Percentiles rank a stretch among this genome's conserved stretches.
Evolutionary conservation across 139 green algal genomes (phyloP).

Genomic region (Mesostigma viride): DNA sequence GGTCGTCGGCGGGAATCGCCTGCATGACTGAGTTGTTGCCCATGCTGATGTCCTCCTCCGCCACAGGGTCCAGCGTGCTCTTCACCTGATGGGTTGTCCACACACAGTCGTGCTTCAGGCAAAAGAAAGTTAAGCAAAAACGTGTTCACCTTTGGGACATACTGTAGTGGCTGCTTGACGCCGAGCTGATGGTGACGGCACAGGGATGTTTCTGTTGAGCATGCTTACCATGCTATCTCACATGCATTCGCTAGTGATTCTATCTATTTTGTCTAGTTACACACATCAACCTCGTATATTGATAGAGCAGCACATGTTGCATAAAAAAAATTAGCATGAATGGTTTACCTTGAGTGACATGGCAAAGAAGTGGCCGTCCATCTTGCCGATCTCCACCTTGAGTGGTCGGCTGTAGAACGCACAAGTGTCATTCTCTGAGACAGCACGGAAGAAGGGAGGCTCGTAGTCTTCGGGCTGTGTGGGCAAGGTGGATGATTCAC

Average conservation of each 20-base stretch:
- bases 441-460: slow-evolving; percentile 24
- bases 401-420: slow-evolving; percentile 17
- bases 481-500: not conserved
- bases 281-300: not conserved
- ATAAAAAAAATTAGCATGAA: not conserved
- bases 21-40: too few relatives aligned
- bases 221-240: not conserved
- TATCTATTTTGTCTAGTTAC: not conserved
- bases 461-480: slow-evolving; percentile 30
- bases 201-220: too few relatives aligned
- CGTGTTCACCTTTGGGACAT: too few relatives aligned
- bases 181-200: too few relatives aligned
- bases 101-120: not conserved
- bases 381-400: slow-evolving; percentile 31
- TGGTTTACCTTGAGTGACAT: slow-evolving; percentile 25
- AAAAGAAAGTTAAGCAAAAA: not conserved
- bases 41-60: too few relatives aligned
- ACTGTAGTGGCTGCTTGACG: too few relatives aligned
- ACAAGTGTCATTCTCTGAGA: slow-evolving; percentile 8
- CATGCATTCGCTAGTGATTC: not conserved
- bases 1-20: too few relatives aligned
- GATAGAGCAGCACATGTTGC: not conserved
- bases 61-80: slow-evolving; percentile 28
- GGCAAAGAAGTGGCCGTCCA: slow-evolving; percentile 20
- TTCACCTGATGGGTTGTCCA: slow-evolving; percentile 14